phyloP scores from a whole-genome alignment of 768 basidiomycete species.

The Leccinum variicolor region DNA sequence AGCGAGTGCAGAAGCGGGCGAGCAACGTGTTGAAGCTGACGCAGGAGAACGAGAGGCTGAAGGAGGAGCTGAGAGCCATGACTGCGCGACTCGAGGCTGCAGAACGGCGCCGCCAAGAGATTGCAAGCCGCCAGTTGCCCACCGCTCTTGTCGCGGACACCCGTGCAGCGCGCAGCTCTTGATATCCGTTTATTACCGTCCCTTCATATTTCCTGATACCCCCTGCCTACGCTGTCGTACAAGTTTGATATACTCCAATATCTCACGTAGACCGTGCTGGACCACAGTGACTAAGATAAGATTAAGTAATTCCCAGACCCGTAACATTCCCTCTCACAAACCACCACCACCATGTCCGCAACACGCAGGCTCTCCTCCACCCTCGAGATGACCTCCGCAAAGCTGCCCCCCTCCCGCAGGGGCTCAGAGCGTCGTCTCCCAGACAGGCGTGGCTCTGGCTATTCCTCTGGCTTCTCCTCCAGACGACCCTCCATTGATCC shows the following conservation, averaged over 20 bases:
- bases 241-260: neutral
- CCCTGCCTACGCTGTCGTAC: constrained; percentile 5
- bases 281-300: constrained; percentile 3
- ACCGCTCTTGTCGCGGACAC: constrained; percentile 8
- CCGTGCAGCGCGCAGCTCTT: constrained; percentile 17
- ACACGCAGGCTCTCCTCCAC: constrained; percentile 25
- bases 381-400: constrained; percentile 33
- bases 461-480: constrained; percentile 44
- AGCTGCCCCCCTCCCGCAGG: constrained; percentile 38
- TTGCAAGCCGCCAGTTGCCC: constrained; percentile 37
- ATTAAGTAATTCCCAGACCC: constrained; percentile 12
- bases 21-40: constrained; percentile 75
- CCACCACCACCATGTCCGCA: constrained; percentile 20
- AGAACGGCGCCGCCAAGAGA: constrained; percentile 54
- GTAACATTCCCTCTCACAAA: neutral
- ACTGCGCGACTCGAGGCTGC: constrained; percentile 70
- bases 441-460: constrained; percentile 49
- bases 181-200: constrained; percentile 29
- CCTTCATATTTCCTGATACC: constrained; percentile 26
- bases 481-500: constrained; percentile 77
- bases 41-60: constrained; percentile 76
- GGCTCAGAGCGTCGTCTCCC: constrained; percentile 41
- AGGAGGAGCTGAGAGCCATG: constrained; percentile 73
- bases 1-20: constrained; percentile 61
- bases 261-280: constrained; percentile 4